phyloP scores from a whole-genome alignment of 495 filamentous ascomycete genomes.

The Penicillium alfredii region DNA sequence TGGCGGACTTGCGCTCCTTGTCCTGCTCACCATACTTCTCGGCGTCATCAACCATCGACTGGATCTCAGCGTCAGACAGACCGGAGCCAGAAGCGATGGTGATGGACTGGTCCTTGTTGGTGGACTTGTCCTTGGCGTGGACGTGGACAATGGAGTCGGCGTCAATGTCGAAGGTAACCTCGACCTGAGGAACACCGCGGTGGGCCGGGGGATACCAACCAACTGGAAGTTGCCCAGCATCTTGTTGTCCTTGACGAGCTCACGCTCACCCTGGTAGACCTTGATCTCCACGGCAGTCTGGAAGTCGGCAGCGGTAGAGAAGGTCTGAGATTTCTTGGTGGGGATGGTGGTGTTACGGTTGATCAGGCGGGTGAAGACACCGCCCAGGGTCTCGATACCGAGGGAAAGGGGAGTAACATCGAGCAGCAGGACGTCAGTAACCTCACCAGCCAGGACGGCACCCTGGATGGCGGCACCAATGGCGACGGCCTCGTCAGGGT shows the following conservation, averaged over 20 bases:
- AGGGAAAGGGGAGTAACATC: constrained; percentile 97
- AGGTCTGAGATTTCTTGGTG: constrained; percentile 98
- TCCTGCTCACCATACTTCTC: constrained; percentile 93
- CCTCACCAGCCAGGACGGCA: constrained; percentile 93
- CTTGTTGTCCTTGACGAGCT: constrained; percentile 99
- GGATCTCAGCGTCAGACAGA: constrained; percentile 90
- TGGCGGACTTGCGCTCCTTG: constrained; percentile 94
- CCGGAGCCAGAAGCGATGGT: constrained; percentile 97
- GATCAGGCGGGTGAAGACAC: constrained; percentile 98
- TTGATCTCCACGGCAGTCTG: constrained; percentile 99
- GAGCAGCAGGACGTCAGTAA: constrained; percentile 91
- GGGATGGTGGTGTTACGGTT: constrained; percentile 99
- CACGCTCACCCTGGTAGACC: constrained; percentile 99
- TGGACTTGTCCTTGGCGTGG: constrained; percentile 98
- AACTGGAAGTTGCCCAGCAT: constrained; percentile 99
- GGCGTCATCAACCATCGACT: constrained; percentile 93
- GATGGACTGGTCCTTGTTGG: constrained; percentile 99
- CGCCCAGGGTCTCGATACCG: constrained; percentile 98
- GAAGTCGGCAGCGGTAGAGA: constrained; percentile 98
- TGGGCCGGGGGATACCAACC: constrained; percentile 96
- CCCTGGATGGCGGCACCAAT: constrained; percentile 98
- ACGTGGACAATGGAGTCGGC: constrained; percentile 99
- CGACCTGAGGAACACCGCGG: constrained; percentile 95
- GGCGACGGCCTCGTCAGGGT: constrained; percentile 97
- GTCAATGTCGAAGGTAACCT: constrained; percentile 99